A percentile compares a stretch with the other conserved stretches of the same genome.
Evolutionary conservation across 164 flowering plant genomes (phyloP).

Genomic region (Litsea cubeba): DNA sequence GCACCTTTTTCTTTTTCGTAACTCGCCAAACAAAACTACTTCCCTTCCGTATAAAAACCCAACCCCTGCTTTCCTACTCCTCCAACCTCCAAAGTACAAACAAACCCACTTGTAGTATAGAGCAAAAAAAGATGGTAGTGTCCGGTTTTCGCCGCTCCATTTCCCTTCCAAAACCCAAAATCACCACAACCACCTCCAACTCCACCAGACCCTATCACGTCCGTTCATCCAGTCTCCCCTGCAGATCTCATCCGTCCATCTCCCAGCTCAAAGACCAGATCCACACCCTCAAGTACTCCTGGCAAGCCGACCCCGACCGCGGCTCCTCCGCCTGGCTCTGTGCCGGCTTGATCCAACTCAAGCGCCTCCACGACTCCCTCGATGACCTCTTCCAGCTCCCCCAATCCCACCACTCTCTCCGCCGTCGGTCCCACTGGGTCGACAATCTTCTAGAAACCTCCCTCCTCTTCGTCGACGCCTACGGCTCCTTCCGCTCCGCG

Average conservation of each 20-base stretch:
- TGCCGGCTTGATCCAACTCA: constrained; percentile 41
- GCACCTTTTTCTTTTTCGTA: neutral
- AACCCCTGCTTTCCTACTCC: neutral
- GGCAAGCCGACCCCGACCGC: constrained; percentile 21
- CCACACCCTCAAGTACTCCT: constrained; percentile 36
- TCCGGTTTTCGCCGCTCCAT: constrained; percentile 58
- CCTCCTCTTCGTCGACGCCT: constrained; percentile 58
- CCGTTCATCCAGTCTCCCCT: constrained; percentile 77
- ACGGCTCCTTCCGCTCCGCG: constrained; percentile 51
- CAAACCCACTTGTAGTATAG: neutral
- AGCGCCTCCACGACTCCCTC: constrained; percentile 34
- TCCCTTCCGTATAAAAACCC: constrained; percentile 9
- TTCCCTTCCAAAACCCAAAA: constrained; percentile 52
- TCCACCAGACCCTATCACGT: constrained; percentile 42
- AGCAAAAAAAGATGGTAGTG: constrained; percentile 26
- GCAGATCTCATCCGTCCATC: constrained; percentile 64
- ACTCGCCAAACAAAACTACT: neutral
- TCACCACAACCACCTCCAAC: constrained; percentile 11
- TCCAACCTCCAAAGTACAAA: neutral
- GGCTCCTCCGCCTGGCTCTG: constrained; percentile 40
- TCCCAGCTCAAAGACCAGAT: constrained; percentile 55
- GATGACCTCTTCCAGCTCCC: constrained; percentile 54
- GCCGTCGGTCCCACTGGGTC: constrained; percentile 21
- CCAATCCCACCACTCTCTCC: constrained; percentile 50
- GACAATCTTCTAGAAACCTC: constrained; percentile 64